Conservation (phyloP, 139 green algal genomes). For the Volvox reticuliferus region DNA sequence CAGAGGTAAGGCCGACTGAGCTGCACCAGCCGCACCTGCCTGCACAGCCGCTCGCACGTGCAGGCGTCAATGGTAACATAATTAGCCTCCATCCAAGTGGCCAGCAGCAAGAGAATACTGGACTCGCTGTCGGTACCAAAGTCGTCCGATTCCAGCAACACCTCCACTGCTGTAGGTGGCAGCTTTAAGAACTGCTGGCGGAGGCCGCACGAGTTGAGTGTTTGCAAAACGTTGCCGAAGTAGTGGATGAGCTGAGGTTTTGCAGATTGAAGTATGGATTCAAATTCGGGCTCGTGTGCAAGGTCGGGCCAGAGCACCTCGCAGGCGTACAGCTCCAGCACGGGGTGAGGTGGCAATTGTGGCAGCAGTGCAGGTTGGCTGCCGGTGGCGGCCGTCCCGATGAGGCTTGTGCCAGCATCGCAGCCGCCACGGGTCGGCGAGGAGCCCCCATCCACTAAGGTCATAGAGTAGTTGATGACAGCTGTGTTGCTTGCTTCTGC, state of each 20-base stretch:
- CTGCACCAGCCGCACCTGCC: conserved; percentile 2
- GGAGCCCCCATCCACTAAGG: background rate
- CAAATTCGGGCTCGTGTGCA: background rate
- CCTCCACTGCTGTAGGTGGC: background rate
- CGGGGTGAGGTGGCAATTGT: background rate
- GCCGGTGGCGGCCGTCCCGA: background rate
- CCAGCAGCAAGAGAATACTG: conserved; percentile 26
- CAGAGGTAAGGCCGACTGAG: background rate
- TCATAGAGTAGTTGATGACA: background rate
- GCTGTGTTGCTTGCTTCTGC: background rate
- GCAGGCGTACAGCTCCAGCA: conserved; percentile 12
- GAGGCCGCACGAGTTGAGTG: background rate
- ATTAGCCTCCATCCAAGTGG: background rate
- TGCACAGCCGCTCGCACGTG: background rate
- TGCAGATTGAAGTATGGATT: background rate
- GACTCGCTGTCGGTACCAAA: conserved; percentile 21
- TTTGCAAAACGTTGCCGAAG: background rate
- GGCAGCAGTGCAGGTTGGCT: background rate
- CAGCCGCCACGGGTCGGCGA: background rate
- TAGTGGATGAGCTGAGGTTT: background rate
- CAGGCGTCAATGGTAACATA: background rate
- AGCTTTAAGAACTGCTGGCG: background rate
- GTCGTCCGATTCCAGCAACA: conserved; percentile 18
- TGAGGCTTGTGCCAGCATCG: background rate
- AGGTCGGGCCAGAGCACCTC: background rate